Conservation (phyloP, 108 stramenopile species). For the Mediolabrus comicus region DNA sequence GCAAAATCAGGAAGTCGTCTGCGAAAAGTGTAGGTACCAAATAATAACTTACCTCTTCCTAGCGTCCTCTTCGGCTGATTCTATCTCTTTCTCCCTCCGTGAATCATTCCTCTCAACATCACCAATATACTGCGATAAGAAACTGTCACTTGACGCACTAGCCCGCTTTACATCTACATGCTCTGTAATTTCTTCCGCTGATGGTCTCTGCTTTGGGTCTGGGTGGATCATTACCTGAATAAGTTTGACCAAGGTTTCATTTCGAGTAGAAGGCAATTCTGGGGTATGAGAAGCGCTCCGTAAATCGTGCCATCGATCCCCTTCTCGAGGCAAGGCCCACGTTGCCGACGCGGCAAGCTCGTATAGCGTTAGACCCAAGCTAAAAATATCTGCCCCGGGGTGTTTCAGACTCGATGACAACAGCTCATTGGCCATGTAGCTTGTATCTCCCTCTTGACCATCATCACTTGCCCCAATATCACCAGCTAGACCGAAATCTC, state of each 20-base stretch:
- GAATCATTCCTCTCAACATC: slow-evolving; percentile 68
- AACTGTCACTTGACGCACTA: slow-evolving; percentile 51
- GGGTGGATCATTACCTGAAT: slow-evolving; percentile 62
- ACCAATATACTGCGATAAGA: slow-evolving; percentile 68
- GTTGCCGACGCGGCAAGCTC: slow-evolving; percentile 58
- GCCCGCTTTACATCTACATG: slow-evolving; percentile 36
- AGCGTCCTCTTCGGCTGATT: slow-evolving; percentile 42
- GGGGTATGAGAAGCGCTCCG: slow-evolving; percentile 49
- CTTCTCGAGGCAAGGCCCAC: slow-evolving; percentile 68
- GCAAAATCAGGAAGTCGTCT: too few relatives aligned
- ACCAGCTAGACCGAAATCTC: slow-evolving; percentile 84
- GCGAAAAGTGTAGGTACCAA: too few relatives aligned
- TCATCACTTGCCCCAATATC: slow-evolving; percentile 71
- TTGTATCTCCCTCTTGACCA: slow-evolving; percentile 84
- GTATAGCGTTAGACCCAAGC: slow-evolving; percentile 77
- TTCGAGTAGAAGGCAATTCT: slow-evolving; percentile 55
- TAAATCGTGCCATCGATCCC: slow-evolving; percentile 71
- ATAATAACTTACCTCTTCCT: slow-evolving; percentile 24
- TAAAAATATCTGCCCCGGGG: slow-evolving; percentile 79
- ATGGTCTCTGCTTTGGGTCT: slow-evolving; percentile 44
- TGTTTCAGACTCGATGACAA: slow-evolving; percentile 50
- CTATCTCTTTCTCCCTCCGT: slow-evolving; percentile 39
- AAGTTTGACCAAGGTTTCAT: slow-evolving; percentile 42
- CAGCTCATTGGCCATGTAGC: slow-evolving; percentile 76
- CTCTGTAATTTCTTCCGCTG: slow-evolving; percentile 61